These are phyloP conservation scores for Erythrophleum fordii DNA, from an alignment of 306 rosid genomes.

Conservation along the genomic window DNA sequence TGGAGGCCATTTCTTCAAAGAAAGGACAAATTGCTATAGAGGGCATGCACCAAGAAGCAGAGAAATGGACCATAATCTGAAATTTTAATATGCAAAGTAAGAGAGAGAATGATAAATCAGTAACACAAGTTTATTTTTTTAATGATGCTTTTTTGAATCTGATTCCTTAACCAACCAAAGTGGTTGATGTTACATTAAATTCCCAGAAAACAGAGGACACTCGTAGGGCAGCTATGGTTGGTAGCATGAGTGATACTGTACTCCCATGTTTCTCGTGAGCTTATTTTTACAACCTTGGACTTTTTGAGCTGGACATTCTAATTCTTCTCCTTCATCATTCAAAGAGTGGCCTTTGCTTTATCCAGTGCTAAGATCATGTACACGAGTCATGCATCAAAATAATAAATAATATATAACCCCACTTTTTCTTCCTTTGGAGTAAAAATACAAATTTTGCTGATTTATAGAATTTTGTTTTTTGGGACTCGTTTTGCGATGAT, in stretches of 20 bases:
- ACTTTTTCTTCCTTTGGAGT: not conserved
- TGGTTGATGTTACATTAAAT: not conserved
- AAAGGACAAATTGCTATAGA: conserved; percentile 49
- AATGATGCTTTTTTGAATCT: not conserved
- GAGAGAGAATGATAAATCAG: conserved; percentile 5
- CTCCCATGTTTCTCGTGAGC: conserved; percentile 52
- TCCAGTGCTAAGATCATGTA: conserved; percentile 20
- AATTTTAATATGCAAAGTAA: not conserved
- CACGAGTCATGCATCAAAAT: conserved; percentile 24
- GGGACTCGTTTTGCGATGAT: not conserved
- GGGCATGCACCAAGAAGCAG: conserved; percentile 62
- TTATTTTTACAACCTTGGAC: conserved; percentile 56
- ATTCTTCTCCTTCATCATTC: conserved; percentile 12
- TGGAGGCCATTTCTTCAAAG: conserved; percentile 52
- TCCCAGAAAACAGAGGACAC: conserved; percentile 31
- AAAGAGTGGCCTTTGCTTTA: conserved; percentile 23
- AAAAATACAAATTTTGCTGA: not conserved
- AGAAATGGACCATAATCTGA: conserved; percentile 60
- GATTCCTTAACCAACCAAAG: conserved; percentile 8
- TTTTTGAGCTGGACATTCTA: conserved; percentile 33
- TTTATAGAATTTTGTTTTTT: not conserved
- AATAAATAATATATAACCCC: not conserved
- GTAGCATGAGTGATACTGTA: conserved; percentile 42
- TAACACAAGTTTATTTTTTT: not conserved
- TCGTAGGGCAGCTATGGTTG: conserved; percentile 46